Conservation (phyloP, 805 yeast species). For the Candida yuanshanica region DNA sequence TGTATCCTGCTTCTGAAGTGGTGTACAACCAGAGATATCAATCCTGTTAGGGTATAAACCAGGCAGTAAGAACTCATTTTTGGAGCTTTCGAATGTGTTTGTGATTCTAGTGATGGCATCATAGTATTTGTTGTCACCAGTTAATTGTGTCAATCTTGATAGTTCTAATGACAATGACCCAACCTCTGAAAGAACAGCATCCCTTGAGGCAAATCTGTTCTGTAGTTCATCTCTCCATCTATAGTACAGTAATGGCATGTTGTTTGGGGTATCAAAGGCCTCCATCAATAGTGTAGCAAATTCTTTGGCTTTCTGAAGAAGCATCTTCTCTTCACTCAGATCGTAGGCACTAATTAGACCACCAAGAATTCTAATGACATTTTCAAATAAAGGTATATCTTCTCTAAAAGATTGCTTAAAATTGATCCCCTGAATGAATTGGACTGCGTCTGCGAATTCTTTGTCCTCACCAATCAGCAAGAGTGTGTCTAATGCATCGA, state of each 20-base stretch:
- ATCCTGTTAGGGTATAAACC: conserved; percentile 39
- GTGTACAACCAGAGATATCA: conserved; percentile 48
- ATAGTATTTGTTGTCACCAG: conserved; percentile 42
- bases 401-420: conserved; percentile 34
- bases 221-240: conserved; percentile 33
- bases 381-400: conserved; percentile 45
- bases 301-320: conserved; percentile 36
- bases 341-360: conserved; percentile 51
- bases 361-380: conserved; percentile 46
- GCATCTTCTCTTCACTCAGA: conserved; percentile 31
- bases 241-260: conserved; percentile 44
- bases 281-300: conserved; percentile 45
- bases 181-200: conserved; percentile 38
- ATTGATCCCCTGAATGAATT: conserved; percentile 31
- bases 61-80: conserved; percentile 30
- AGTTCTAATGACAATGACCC: conserved; percentile 49
- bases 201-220: conserved; percentile 33
- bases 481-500: conserved; percentile 50
- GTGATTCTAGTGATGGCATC: conserved; percentile 44
- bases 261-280: conserved; percentile 55
- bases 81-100: conserved; percentile 30
- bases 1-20: conserved; percentile 25
- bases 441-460: conserved; percentile 34
- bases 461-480: conserved; percentile 37
- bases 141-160: conserved; percentile 44